phyloP scores from a whole-genome alignment of 176 grass and related monocot species.

The Bromus sterilis region DNA sequence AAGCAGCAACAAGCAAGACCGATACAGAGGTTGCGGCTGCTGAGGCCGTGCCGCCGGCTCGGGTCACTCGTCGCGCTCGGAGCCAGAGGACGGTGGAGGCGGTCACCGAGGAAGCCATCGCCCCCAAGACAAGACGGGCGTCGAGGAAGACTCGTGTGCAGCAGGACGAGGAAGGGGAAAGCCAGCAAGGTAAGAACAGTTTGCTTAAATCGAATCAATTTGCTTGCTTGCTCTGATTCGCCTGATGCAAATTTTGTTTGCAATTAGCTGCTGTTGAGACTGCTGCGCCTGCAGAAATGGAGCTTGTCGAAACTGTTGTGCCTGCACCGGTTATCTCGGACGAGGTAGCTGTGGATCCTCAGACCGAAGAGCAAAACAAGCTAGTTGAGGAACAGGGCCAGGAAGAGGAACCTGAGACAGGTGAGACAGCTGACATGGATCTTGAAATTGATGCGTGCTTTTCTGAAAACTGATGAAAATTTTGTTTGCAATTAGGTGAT shows the following conservation, averaged over 20 bases:
- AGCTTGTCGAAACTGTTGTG: neutral
- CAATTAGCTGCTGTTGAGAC: neutral
- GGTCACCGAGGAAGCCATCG: no score
- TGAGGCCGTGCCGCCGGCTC: neutral
- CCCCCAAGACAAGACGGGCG: no score
- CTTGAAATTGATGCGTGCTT: no score
- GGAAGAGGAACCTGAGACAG: neutral
- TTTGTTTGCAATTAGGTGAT: neutral
- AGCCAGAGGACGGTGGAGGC: neutral
- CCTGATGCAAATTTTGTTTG: neutral
- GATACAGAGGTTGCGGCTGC: no score
- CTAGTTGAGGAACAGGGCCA: neutral
- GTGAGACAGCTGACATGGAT: no score
- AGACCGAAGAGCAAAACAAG: neutral
- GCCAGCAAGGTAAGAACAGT: neutral
- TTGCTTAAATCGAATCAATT: neutral
- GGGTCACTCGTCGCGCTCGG: neutral
- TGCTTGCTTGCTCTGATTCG: neutral
- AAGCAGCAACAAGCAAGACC: neutral
- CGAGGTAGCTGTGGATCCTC: neutral
- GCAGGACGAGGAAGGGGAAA: conserved; percentile 4
- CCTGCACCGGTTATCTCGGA: neutral
- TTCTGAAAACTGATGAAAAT: neutral
- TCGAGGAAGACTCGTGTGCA: no score
- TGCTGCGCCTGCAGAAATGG: neutral